phyloP scores from a whole-genome alignment of 176 grass and related monocot species.

The Musa acuminata region DNA sequence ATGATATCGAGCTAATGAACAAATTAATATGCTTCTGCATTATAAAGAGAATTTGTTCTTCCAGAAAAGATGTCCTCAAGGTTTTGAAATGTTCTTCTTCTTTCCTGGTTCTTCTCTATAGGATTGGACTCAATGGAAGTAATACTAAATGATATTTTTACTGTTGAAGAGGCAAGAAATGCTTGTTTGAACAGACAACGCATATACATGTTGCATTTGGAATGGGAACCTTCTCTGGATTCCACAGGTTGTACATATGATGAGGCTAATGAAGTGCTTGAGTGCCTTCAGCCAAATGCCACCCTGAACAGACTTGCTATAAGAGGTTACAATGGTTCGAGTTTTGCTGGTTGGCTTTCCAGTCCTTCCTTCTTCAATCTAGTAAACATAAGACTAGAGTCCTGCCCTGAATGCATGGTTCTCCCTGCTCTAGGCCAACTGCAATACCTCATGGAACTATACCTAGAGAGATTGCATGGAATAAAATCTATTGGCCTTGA shows the following conservation, averaged over 20 bases:
- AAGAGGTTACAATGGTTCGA: not conserved
- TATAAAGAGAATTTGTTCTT: too few species aligned
- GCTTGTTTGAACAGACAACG: not conserved
- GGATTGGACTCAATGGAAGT: not conserved
- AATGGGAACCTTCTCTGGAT: not conserved
- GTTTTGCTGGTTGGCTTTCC: not conserved
- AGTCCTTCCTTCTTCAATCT: not conserved
- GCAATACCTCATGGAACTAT: not conserved
- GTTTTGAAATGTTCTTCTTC: not conserved
- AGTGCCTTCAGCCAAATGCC: not conserved
- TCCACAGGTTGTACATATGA: not conserved
- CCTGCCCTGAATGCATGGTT: not conserved
- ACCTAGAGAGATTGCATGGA: not conserved
- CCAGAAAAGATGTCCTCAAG: not conserved
- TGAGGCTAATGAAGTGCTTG: not conserved
- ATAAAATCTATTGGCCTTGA: not conserved
- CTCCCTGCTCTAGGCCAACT: slow-evolving; percentile 1
- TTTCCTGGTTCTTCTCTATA: not conserved
- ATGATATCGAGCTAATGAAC: too few species aligned
- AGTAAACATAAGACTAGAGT: not conserved
- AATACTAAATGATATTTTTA: not conserved
- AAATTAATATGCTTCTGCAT: too few species aligned
- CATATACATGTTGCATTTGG: slow-evolving; percentile 2
- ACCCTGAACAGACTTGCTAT: not conserved
- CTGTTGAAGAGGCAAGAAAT: not conserved